Evolutionary conservation across 116 monocot species (phyloP).

Genomic region (Cymodocea nodosa): DNA sequence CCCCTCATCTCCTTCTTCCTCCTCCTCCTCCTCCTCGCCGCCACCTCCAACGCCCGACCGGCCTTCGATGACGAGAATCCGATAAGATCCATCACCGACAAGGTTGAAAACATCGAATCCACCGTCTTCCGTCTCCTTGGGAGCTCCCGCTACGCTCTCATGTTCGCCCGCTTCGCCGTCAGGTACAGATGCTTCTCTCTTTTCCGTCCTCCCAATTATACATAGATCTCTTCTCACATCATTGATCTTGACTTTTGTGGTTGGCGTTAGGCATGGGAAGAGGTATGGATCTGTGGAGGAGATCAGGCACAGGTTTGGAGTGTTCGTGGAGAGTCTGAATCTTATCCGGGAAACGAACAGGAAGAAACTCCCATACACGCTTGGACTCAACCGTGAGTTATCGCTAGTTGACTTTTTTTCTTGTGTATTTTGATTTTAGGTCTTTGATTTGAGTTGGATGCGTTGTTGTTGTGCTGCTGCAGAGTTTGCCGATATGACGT

Average conservation of each 20-base stretch:
- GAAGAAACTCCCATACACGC: conserved; percentile 38
- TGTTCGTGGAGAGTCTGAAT: conserved; percentile 41
- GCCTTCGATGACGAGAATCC: conserved; percentile 28
- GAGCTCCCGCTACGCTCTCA: conserved; percentile 40
- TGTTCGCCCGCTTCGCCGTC: conserved; percentile 52
- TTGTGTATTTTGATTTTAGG: not conserved
- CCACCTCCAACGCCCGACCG: conserved; percentile 9
- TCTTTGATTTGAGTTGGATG: not conserved
- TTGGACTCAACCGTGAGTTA: conserved; percentile 61
- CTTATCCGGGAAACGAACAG: conserved; percentile 47
- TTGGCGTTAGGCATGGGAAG: conserved; percentile 38
- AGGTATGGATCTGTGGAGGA: conserved; percentile 31
- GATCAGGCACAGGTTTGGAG: conserved; percentile 38
- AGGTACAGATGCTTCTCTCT: conserved; percentile 14
- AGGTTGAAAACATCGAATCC: conserved; percentile 18
- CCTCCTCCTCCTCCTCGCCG: conserved; percentile 19
- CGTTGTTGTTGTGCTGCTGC: not conserved
- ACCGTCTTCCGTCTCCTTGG: conserved; percentile 40
- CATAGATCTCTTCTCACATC: not conserved
- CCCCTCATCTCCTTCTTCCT: conserved; percentile 12
- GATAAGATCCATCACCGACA: conserved; percentile 40
- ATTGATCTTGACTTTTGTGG: not conserved
- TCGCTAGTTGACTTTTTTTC: not conserved
- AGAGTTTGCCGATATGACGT: conserved; percentile 88
- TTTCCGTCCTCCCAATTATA: not conserved